Evolutionary conservation across 441 rosid genomes (phyloP), one percentile per base, ranked within the genome.

Genomic region (Erodium moschatum): DNA sequence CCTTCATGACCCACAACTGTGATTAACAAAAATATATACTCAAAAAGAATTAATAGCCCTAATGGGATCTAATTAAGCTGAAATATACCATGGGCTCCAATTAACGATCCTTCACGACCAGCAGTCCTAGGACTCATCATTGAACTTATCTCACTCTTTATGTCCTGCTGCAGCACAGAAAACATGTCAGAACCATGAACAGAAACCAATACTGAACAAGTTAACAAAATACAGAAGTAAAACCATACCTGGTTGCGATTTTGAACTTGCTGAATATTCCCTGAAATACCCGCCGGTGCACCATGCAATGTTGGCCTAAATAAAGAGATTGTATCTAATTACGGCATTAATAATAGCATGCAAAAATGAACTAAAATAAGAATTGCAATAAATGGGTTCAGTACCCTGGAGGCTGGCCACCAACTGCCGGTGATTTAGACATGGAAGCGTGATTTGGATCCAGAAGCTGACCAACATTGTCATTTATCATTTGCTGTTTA

Each of bases 361-460:
- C 65, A 20, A 10, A 8, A 68, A 69, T 61, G 16, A 40, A 33
- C 27, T 56, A 21, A 65, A 31, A 50, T 21, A 35, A 16, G 40
- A 1, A 35, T 12, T 7, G 68, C 52, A 66, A 19, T 54, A 20
- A 42, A 46, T 0, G 10, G 11, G 83, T 80, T 68, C 77, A 71
- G 77, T 70, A 94, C 98, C 97, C 97, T 69, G 97, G 80, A 72
- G 94, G 77, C 76, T 89, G 98, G 80, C 96, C 87, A 13, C 89
- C 38, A 65, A 85, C 81, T 31, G 84, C 86, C 33, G 84, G 82
- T 74, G 96, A 81, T 76, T 88, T 91, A 85, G 89, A 76, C 75
- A 87, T 79, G 11, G 90, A 87, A 73, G 90, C 84, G 73, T 86
- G 91, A 82, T 82, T 89, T 70, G 87, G 85, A 78, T 91, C 97